Evolutionary conservation across 208 protist genomes (phyloP).

Genomic region (Leishmania aethiopica): DNA sequence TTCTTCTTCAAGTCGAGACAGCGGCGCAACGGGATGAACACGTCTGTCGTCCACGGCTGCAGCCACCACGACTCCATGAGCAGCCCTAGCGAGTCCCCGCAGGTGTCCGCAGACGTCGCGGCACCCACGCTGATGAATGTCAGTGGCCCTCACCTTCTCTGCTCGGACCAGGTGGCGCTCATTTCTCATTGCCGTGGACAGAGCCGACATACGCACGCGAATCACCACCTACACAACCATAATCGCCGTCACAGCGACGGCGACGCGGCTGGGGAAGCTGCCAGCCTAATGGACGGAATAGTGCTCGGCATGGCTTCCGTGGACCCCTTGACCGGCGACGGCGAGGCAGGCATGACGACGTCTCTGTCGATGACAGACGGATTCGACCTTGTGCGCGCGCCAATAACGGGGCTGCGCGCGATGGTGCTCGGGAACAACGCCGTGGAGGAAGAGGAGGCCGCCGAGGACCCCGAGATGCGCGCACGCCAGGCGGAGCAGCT

Average conservation of each 20-base stretch:
- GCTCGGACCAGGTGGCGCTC: slow-evolving; percentile 20
- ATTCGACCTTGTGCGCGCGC: slow-evolving; percentile 29
- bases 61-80: slow-evolving; percentile 19
- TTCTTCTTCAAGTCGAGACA: slow-evolving; percentile 13
- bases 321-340: not conserved
- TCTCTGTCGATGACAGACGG: slow-evolving; percentile 3
- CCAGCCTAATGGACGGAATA: not conserved
- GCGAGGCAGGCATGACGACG: not conserved
- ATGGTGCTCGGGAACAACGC: slow-evolving; percentile 29
- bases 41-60: not conserved
- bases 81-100: slow-evolving; percentile 12
- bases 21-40: not conserved
- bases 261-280: not conserved
- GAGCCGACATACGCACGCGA: not conserved
- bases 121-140: not conserved
- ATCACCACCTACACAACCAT: not conserved
- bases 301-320: slow-evolving; percentile 3
- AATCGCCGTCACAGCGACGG: not conserved
- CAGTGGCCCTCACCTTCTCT: slow-evolving; percentile 13
- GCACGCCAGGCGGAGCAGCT: slow-evolving; percentile 22
- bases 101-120: slow-evolving; percentile 7
- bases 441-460: slow-evolving; percentile 32
- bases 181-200: not conserved
- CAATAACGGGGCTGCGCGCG: slow-evolving; percentile 26
- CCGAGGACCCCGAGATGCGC: slow-evolving; percentile 27